These are phyloP conservation scores for Protomyces lactucae-debilis DNA, from an alignment of 1,139 yeast species.

Conservation along the genomic window DNA sequence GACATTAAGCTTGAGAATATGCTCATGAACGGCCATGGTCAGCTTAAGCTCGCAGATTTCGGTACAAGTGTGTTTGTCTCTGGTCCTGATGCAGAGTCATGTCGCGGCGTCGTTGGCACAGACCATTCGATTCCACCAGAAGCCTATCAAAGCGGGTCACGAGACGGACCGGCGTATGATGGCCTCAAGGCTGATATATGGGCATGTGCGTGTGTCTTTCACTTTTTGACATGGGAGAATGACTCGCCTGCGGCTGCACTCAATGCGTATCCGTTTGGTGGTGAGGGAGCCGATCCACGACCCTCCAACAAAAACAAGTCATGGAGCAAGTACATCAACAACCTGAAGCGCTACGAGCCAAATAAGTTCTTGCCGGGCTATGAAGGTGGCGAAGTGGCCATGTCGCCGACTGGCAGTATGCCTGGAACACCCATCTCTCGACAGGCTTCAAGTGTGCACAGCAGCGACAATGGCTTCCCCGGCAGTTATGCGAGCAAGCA, in stretches of 20 bases:
- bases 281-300: conserved; percentile 34
- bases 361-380: conserved; percentile 29
- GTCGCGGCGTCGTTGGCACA: conserved; percentile 49
- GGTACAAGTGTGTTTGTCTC: conserved; percentile 63
- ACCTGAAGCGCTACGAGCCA: conserved; percentile 28
- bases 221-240: conserved; percentile 62
- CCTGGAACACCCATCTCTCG: conserved; percentile 14
- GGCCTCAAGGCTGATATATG: conserved; percentile 80
- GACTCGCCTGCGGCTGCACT: conserved; percentile 32
- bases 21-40: conserved; percentile 61
- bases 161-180: conserved; percentile 54
- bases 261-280: conserved; percentile 39
- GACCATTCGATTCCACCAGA: conserved; percentile 90
- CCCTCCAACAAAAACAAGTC: conserved; percentile 34
- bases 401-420: conserved; percentile 6
- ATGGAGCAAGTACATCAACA: conserved; percentile 32
- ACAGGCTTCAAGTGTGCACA: conserved; percentile 3
- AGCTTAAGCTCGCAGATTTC: conserved; percentile 65
- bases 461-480: conserved; percentile 6
- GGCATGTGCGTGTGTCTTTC: conserved; percentile 80
- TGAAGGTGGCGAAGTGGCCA: conserved; percentile 15
- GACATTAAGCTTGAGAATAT: conserved; percentile 72
- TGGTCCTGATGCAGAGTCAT: conserved; percentile 35
- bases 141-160: conserved; percentile 45
- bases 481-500: background rate